These are phyloP conservation scores for Talaromyces sp. DNA, from an alignment of 2,329 filamentous ascomycete species.

Conservation along the genomic window DNA sequence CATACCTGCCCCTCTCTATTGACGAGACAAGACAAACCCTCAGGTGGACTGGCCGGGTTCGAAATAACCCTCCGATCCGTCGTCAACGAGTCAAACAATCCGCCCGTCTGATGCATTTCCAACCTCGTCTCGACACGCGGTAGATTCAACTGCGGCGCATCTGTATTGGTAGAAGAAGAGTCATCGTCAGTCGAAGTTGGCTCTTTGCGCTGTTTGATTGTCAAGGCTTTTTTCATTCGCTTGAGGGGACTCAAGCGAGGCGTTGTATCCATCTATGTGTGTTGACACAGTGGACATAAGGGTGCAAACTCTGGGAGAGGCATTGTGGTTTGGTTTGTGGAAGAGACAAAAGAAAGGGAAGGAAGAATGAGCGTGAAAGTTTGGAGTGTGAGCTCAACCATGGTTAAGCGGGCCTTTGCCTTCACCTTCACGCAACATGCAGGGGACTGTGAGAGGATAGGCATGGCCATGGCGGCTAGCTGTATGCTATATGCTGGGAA, in stretches of 20 bases:
- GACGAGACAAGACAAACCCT: conserved; percentile 27
- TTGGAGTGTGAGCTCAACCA: neutral
- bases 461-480: neutral
- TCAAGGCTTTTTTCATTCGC: conserved; percentile 27
- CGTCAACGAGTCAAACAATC: conserved; percentile 35
- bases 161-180: conserved; percentile 25
- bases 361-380: neutral
- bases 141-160: conserved; percentile 40
- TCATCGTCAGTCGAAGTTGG: conserved; percentile 28
- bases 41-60: conserved; percentile 23
- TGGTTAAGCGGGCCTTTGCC: conserved; percentile 4
- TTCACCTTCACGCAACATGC: conserved; percentile 14
- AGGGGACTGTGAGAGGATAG: conserved; percentile 16
- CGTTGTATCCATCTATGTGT: conserved; percentile 12
- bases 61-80: conserved; percentile 29
- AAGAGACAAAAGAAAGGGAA: neutral
- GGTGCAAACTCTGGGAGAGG: neutral
- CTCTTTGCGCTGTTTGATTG: conserved; percentile 6
- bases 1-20: neutral
- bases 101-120: conserved; percentile 46
- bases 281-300: neutral
- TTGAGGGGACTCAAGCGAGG: conserved; percentile 25
- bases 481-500: neutral
- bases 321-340: neutral
- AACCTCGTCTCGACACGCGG: conserved; percentile 43